Percentiles rank a stretch among this genome's conserved stretches.
phyloP scores from a whole-genome alignment of 192 early-diverging fungal species.

The Coemansia sp. region DNA sequence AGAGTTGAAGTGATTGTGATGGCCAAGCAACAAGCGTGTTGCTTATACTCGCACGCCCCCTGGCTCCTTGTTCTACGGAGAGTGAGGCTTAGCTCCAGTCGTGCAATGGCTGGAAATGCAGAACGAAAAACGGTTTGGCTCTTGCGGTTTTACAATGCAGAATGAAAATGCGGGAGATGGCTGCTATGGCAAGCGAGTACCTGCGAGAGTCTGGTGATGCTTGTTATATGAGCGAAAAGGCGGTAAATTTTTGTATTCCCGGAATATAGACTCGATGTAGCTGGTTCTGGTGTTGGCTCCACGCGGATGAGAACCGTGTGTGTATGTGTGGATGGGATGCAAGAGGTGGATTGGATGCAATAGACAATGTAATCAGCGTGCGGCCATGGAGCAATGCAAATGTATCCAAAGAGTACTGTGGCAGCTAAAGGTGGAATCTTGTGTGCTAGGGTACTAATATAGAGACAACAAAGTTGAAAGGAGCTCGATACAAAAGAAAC shows the following conservation, averaged over 20 bases:
- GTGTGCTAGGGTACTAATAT: neutral
- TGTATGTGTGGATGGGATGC: neutral
- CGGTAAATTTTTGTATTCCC: neutral
- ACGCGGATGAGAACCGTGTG: neutral
- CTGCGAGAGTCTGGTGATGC: neutral
- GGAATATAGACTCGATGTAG: neutral
- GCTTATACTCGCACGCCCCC: neutral
- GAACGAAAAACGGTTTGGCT: neutral
- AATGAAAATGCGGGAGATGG: neutral
- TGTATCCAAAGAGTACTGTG: neutral
- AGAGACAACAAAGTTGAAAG: neutral
- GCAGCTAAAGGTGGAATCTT: neutral
- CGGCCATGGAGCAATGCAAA: neutral
- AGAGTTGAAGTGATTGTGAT: neutral
- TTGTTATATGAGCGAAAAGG: neutral
- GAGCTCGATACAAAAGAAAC: slow-evolving; percentile 4
- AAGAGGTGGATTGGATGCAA: neutral
- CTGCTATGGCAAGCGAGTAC: neutral
- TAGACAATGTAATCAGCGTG: neutral
- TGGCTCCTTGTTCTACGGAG: neutral
- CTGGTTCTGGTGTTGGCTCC: neutral
- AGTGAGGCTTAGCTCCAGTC: neutral
- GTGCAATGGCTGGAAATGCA: neutral
- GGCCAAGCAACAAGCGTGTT: neutral
- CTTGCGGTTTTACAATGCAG: neutral